A percentile compares a stretch with the other conserved stretches of the same genome.
Evolutionary conservation across 192 early-diverging fungal species (phyloP).

Genomic region (Coemansia sp.): DNA sequence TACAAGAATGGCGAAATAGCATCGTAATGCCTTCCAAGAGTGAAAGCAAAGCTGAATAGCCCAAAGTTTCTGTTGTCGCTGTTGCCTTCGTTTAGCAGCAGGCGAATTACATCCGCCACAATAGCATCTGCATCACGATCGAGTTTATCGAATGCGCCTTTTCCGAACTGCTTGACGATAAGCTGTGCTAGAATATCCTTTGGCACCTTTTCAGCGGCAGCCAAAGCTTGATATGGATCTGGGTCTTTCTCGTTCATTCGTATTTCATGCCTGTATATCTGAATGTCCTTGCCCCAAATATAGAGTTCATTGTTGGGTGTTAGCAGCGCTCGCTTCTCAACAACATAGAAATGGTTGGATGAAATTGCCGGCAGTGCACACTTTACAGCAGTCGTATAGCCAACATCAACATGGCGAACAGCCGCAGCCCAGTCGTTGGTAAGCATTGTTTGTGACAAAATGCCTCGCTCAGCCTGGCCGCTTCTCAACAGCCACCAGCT

Average conservation of each 20-base stretch:
- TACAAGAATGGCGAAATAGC: conserved; percentile 24
- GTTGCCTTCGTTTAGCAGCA: conserved; percentile 28
- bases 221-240: conserved; percentile 34
- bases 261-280: conserved; percentile 15
- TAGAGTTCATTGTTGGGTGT: conserved; percentile 39
- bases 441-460: conserved; percentile 24
- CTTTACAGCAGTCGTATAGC: conserved; percentile 35
- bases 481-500: conserved; percentile 49
- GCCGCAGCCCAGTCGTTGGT: conserved; percentile 41
- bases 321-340: conserved; percentile 36
- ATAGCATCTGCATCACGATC: conserved; percentile 6
- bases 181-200: conserved; percentile 18
- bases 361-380: conserved; percentile 29
- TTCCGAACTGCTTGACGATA: conserved; percentile 19
- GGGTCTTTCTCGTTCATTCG: conserved; percentile 18
- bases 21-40: conserved; percentile 13
- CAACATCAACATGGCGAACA: conserved; percentile 51
- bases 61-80: conserved; percentile 48
- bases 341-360: conserved; percentile 20
- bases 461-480: conserved; percentile 16
- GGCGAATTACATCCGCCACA: conserved; percentile 17
- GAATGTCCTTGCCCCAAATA: conserved; percentile 20
- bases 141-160: conserved; percentile 7
- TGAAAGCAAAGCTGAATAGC: conserved; percentile 40
- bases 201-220: conserved; percentile 20